phyloP scores from a whole-genome alignment of 495 filamentous ascomycete species.

The Neurospora sublineolata region DNA sequence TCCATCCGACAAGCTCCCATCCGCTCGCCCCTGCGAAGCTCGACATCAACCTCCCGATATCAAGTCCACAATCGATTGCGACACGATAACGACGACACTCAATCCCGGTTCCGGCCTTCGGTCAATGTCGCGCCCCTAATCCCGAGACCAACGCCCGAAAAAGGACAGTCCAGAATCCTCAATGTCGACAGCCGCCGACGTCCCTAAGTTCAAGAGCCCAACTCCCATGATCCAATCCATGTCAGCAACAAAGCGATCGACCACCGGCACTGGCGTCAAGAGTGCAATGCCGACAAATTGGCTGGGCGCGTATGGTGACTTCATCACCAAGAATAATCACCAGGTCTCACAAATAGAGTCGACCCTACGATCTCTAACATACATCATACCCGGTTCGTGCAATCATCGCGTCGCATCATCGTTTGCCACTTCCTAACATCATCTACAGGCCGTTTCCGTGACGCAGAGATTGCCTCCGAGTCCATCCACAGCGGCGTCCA shows the following conservation, averaged over 20 bases:
- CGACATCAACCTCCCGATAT: background rate
- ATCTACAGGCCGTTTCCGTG: conserved; percentile 67
- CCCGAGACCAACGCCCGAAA: background rate
- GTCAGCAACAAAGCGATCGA: background rate
- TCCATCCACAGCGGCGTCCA: conserved; percentile 81
- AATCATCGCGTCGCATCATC: background rate
- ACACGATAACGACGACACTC: background rate
- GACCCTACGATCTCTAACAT: conserved; percentile 78
- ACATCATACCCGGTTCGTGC: conserved; percentile 78
- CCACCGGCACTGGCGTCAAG: background rate
- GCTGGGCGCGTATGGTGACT: conserved; percentile 73
- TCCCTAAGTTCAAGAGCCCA: background rate
- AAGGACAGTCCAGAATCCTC: background rate
- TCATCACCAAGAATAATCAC: conserved; percentile 86
- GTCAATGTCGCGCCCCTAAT: background rate
- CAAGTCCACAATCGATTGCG: background rate
- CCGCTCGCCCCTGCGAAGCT: background rate
- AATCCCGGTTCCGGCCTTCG: background rate
- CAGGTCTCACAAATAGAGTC: conserved; percentile 90
- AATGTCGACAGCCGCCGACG: background rate
- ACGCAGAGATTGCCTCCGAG: conserved; percentile 90
- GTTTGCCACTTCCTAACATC: conserved; percentile 5
- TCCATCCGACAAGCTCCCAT: background rate
- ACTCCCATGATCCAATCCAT: background rate
- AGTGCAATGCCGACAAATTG: conserved; percentile 46